phyloP scores from a whole-genome alignment of 768 basidiomycete species.

The Coprinopsis strossmayeri region DNA sequence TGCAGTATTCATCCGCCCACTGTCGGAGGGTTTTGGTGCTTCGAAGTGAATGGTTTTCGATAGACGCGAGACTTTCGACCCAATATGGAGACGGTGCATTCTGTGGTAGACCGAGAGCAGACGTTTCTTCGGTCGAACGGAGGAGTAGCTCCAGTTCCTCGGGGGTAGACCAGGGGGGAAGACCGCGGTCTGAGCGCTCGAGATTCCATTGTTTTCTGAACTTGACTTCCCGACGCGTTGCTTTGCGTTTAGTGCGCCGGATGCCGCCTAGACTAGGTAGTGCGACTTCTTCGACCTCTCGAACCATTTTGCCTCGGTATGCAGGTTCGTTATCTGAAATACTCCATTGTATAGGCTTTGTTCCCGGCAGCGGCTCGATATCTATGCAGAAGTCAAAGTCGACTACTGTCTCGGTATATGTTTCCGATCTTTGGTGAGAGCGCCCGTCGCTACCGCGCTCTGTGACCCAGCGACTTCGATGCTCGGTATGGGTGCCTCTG shows the following conservation, averaged over 20 bases:
- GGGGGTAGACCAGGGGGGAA: conserved; percentile 37
- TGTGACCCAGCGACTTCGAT: conserved; percentile 39
- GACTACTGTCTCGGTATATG: conserved; percentile 50
- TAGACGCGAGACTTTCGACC: conserved; percentile 6
- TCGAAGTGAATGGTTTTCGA: conserved; percentile 26
- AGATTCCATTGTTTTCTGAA: conserved; percentile 36
- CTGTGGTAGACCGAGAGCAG: not conserved
- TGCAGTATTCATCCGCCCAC: conserved; percentile 83
- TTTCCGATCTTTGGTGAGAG: conserved; percentile 32
- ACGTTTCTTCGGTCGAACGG: not conserved
- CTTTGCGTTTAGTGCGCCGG: conserved; percentile 28
- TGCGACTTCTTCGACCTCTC: conserved; percentile 37
- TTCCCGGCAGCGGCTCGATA: conserved; percentile 31
- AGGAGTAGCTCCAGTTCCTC: conserved; percentile 10
- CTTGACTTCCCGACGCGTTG: conserved; percentile 36
- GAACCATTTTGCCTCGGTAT: conserved; percentile 57
- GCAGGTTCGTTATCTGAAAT: conserved; percentile 57
- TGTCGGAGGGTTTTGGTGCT: conserved; percentile 60
- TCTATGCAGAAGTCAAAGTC: conserved; percentile 71
- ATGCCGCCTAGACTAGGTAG: conserved; percentile 10
- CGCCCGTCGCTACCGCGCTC: conserved; percentile 28
- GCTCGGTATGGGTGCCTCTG: conserved; percentile 52
- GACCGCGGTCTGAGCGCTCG: conserved; percentile 40
- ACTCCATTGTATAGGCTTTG: conserved; percentile 47
- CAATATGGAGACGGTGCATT: not conserved